Base-by-base conservation (phyloP, 202 grass and related monocot species). In the Schoenoplectus tabernaemontani region DNA sequence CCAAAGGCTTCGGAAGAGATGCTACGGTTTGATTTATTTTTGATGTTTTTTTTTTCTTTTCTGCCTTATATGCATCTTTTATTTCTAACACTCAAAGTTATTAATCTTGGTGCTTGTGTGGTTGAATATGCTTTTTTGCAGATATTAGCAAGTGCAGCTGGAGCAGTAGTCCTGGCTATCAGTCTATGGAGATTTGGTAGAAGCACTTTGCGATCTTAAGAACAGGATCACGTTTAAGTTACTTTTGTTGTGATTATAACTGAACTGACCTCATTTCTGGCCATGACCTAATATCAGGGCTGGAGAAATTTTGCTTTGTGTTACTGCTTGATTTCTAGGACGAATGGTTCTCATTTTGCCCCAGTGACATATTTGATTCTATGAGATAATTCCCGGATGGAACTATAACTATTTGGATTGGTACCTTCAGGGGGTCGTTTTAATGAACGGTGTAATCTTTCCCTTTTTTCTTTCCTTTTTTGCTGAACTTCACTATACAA, bases 181-280 rank as follows among this genome's bases (percentile, higher is more conserved):
- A 99, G 81, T 87, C 78, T 99, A 64, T 95, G 91, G 96, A 95
- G 96, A 89, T 99, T 92, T 53, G 92, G 91, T 33, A 88, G 96
- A 23, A 89, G 81, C 54, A 6, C 88, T 17, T 82, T 88, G 78
- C 88, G 83, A 79, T 93, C 96, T 15, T 99, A 88, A 82, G 26
- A 60, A 10, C 10, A 8, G n/a, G 81, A 46, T 37, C 23, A 83
- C 2, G 22, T 48, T 50, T 59, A 46, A 50, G 20, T 13, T 80
- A n/a, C 33, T 46, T 64, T 80, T 32, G 20, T 42, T 80, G 42
- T 32, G 39, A 46, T 17, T 64, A 46, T 12, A 64, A 34, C 34
- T 47, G 46, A 74, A 12, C 46, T 74, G 54, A 54, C 54, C 7
- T 34, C 46, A 54, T 74, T 34, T 53, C 50, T 8, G 43, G 57